Base-by-base conservation (phyloP, 768 basidiomycete species). In the Trametes cubensis region DNA sequence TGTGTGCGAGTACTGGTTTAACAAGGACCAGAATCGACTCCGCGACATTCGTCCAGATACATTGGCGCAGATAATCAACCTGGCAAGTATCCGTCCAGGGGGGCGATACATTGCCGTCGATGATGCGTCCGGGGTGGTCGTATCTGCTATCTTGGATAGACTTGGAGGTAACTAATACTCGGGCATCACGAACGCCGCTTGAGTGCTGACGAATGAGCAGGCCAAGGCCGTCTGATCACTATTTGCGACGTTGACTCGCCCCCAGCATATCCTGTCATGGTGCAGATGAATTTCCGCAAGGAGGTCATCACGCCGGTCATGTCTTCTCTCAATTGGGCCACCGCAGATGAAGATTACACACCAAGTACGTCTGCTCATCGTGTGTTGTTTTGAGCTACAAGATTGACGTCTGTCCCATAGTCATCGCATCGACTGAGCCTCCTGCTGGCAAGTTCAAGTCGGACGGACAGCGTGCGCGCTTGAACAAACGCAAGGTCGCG, bases 161-260 rank as follows among this genome's bases (percentile, higher is more conserved):
- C 81, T 98, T 77, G 95, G 92, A 73, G 91, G 94, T 88, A 66
- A 61, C 34, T 13, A 34, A 13, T 13, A 25, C n/a, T 28, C 7
- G 53, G 56, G 48, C 42, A 6, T 23, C 17, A n/a, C 53, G 44
- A 18, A 61, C 23, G 20, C 55, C 21, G 28, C 25, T 42, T 2
- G 25, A 42, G 18, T 66, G 41, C 61, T 55, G 2, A 44, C 48
- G 6, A 49, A 46, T 14, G 6, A 25, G 1, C 66, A 94, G 94
- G 92, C 26, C 77, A 86, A 68, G 97, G 96, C 20, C 83, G 85
- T 53, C 76, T 98, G 11, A 78, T 98, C 64, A 86, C 90, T 1
- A 86, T 99, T 64, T 92, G 89, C 66, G 92, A 95, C 64, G 84
- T 88, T 34, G 96, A 98, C 68, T 93, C 91, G 14, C 95, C 96